Base-by-base conservation (phyloP, 768 basidiomycete species). In the Tylopilus vinaceipallidus region DNA sequence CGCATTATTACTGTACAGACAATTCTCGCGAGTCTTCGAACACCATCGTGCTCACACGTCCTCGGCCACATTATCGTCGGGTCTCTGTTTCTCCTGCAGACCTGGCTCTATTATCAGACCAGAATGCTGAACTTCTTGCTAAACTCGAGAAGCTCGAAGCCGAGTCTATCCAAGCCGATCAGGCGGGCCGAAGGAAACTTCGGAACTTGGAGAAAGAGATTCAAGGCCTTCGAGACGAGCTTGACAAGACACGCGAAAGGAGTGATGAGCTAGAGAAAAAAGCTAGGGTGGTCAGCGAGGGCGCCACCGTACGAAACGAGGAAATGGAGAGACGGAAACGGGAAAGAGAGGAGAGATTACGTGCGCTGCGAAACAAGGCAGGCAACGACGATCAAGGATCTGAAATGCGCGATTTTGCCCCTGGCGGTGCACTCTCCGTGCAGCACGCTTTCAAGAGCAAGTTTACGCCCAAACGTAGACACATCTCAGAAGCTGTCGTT, bases 191-290 rank as follows among this genome's bases (percentile, higher is more conserved):
- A 50, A 78, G 81, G 29, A 83, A 81, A 56, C 73, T 95, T 17
- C 81, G 83, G 37, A 76, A 76, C 61, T 66, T 95, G 44, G 90
- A 93, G 69, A 83, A 81, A 63, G 91, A 95, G 73, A 87, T 95
- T n/a, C 71, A 76, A 46, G 73, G 73, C 5, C 74, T 95, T 26
- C 76, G 82, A 39, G 83, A 84, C 29, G 89, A 91, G 57, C 75
- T 94, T 26, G 90, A 93, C 60, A 75, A 77, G 59, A 84, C 84
- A n/a, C 83, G 84, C 57, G 79, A 78, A 34, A 78, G 73, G 60
- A 85, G 85, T 57, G 79, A 82, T 41, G 85, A 86, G 66, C 69
- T 90, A 30, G 88, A 91, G 68, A 77, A 82, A 65, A 81, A 80
- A 60, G 77, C 82, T 0, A 78, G 78, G 55, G 64, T 67, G 19